Conservation (phyloP, 2,329 filamentous ascomycete genomes). For the Trichoderma endophyticum region DNA sequence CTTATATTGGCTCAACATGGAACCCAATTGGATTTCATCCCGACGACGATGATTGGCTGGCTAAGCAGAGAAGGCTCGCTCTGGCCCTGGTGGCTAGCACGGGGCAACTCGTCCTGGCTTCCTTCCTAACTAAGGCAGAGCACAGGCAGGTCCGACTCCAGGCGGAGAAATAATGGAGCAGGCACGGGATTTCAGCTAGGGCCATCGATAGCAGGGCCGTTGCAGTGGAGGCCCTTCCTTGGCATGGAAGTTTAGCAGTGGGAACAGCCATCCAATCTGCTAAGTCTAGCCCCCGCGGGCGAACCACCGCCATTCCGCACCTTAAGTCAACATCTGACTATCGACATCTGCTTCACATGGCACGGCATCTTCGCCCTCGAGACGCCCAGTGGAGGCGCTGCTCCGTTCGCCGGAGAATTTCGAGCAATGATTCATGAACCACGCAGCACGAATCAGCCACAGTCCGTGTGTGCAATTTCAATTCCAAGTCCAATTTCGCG, state of each 20-base stretch:
- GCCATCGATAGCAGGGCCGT: not conserved
- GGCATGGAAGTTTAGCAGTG: not conserved
- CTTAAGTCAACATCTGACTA: not conserved
- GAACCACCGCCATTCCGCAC: not conserved
- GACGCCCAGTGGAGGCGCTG: not conserved
- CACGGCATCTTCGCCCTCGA: not conserved
- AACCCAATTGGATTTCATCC: not conserved
- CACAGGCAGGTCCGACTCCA: not conserved
- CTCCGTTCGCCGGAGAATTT: not conserved
- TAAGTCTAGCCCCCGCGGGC: not conserved
- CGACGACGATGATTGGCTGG: not conserved
- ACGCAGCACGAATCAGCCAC: not conserved
- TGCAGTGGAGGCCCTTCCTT: not conserved
- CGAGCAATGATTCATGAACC: not conserved
- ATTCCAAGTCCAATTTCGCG: not conserved
- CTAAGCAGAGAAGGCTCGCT: not conserved
- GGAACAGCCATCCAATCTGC: not conserved
- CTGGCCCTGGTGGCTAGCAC: not conserved
- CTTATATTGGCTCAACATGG: not conserved
- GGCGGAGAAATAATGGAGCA: slow-evolving; percentile 11
- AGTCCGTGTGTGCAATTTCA: not conserved
- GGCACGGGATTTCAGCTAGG: not conserved
- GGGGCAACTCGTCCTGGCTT: not conserved
- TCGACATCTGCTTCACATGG: not conserved
- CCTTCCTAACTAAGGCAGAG: not conserved